Conservation (phyloP, 2,329 filamentous ascomycete genomes). For the Penicillium hesseltinei region DNA sequence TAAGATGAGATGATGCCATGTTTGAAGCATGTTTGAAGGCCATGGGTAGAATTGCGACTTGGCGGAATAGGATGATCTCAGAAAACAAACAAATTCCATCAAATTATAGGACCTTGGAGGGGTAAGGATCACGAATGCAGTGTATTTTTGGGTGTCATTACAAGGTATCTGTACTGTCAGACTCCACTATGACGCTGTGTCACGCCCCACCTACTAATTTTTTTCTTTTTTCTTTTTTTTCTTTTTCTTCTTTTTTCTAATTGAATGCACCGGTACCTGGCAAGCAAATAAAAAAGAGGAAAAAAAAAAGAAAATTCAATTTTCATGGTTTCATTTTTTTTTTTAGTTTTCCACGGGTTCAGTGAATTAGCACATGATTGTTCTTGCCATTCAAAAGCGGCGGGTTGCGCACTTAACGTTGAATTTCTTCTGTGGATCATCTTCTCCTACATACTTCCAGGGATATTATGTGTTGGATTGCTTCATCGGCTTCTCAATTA, state of each 20-base stretch:
- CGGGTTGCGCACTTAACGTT: constrained; percentile 11
- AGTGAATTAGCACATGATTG: constrained; percentile 23
- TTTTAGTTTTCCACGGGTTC: constrained; percentile 25
- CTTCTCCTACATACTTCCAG: constrained; percentile 6
- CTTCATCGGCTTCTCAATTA: constrained; percentile 17
- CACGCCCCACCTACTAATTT: constrained; percentile 9
- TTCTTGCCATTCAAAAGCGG: constrained; percentile 24
- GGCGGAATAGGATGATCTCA: neutral
- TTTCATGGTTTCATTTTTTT: constrained; percentile 7
- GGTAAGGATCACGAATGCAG: neutral
- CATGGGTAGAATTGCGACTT: neutral
- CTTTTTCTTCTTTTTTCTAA: neutral
- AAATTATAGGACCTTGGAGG: constrained; percentile 3
- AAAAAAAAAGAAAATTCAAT: neutral
- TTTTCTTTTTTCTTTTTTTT: neutral
- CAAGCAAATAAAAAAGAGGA: neutral
- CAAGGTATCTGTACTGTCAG: constrained; percentile 21
- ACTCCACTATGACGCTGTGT: constrained; percentile 29
- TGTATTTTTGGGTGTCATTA: constrained; percentile 12
- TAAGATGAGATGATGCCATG: neutral
- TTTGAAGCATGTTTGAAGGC: neutral
- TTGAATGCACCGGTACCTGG: constrained; percentile 10
- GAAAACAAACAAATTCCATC: constrained; percentile 1
- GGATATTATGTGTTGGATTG: constrained; percentile 17
- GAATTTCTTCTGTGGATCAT: constrained; percentile 13